phyloP scores from a whole-genome alignment of 2,329 filamentous ascomycete genomes.

The Dothideomycetes sp. region DNA sequence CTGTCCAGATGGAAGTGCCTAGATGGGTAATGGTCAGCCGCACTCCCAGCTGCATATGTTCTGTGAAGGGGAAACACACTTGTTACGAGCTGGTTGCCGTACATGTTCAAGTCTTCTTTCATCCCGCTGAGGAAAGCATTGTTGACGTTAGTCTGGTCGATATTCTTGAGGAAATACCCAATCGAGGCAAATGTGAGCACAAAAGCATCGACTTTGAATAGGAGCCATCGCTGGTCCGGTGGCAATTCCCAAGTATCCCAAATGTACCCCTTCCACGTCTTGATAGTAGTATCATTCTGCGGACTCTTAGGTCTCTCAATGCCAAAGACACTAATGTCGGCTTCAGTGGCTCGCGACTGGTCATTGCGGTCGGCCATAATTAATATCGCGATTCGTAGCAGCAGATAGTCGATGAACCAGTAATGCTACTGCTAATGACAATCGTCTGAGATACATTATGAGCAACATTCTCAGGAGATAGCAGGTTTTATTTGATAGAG shows the following conservation, averaged over 20 bases:
- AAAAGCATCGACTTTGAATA: slow-evolving; percentile 5
- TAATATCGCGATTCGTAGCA: too few species aligned
- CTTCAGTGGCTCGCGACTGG: neutral
- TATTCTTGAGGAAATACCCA: slow-evolving; percentile 12
- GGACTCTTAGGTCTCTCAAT: neutral
- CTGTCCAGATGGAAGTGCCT: slow-evolving; percentile 7
- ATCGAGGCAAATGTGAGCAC: slow-evolving; percentile 3
- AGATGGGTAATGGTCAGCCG: slow-evolving; percentile 13
- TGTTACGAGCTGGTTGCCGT: slow-evolving; percentile 24
- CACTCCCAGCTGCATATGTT: slow-evolving; percentile 34
- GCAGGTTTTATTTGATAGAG: too few species aligned
- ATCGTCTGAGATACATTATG: too few species aligned
- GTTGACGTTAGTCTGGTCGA: slow-evolving; percentile 29
- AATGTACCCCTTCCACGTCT: slow-evolving; percentile 3
- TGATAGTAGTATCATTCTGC: neutral
- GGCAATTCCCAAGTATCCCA: slow-evolving; percentile 5
- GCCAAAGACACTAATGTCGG: neutral
- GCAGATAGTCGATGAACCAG: too few species aligned
- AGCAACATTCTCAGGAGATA: too few species aligned
- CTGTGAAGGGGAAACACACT: neutral
- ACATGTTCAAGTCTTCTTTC: slow-evolving; percentile 28
- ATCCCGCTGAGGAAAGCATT: slow-evolving; percentile 33
- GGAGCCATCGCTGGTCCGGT: slow-evolving; percentile 3
- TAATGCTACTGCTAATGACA: too few species aligned
- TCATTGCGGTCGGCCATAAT: slow-evolving; percentile 2